Evolutionary conservation across 345 rosid genomes (phyloP), one percentile per base, ranked within the genome.

Genomic region (Syzygium jambos): DNA sequence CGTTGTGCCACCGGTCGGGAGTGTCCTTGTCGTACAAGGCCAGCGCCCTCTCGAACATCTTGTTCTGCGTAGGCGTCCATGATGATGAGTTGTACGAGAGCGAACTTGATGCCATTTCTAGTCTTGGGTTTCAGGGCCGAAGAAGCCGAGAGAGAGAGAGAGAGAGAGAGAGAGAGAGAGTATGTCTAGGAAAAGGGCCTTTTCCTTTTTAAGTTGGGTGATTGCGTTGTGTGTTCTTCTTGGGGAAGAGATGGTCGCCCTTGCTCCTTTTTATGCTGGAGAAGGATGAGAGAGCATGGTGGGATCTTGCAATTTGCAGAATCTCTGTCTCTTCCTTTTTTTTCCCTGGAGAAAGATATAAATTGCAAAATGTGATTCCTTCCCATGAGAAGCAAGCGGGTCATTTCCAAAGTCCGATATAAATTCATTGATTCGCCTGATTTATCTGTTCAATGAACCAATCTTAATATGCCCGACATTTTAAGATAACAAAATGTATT

Each of bases 1-100:
- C 94, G 82, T 96, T 96, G 85, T 96, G 96, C 99, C 99, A 97
- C 54, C 99, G 96, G 88, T 96, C 98, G 9, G 98, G 98, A 17
- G 98, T 94, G 87, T 97, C 98, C 93, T 94, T 92, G 90, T 96
- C 98, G 29, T 92, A 93, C 78, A 93, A 65, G 13, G 98, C 99
- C 85, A 97, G 93, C 41, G 99, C 99, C 90, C 89, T 95, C 90
- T 97, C 99, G 65, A 97, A 97, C 78, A 85, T 89, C 94, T 96
- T 95, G 92, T 97, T 95, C 68, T 97, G 98, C 91, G 86, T 91
- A 5, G 93, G 85, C 6, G 98, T 96, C 99, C 99, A 97, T 5
- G 92, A 84, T 34, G 94, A 91, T 88, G 93, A 92, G 89, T 91
- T 93, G 88, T 89, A 92, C 6, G 95, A 90, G 22, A 90, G 86